Base-by-base conservation (phyloP, 1,139 yeast genomes). In the Torulaspora pretoriensis region DNA sequence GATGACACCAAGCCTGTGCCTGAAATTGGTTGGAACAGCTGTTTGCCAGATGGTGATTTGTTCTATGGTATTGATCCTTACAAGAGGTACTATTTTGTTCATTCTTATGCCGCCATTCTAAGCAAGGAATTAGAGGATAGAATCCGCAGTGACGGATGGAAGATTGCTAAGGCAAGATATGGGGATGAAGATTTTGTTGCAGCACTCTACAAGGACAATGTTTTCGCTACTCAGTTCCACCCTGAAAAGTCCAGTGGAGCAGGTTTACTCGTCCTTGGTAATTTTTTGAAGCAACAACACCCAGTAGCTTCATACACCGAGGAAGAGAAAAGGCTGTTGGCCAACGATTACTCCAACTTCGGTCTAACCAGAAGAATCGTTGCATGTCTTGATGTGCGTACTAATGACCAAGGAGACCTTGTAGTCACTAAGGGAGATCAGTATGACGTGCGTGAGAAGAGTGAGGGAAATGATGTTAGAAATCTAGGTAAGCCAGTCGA, bases 391-490 rank as follows among this genome's bases (percentile, higher is more conserved):
- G 98, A 92, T 63, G 98, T 92, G n/a, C 80, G 98, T 60, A 75
- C 96, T 7, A 92, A 92, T 61, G 98, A 92, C 60, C 73, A 74
- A 32, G 98, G 98, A 29, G 98, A 92, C 61, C 73, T 92, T 55
- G 97, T 92, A 0, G 98, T 92, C 27, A 92, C 98, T 0, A 92
- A 92, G 67, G 98, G 98, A 47, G 98, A 92, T 60, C 98, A 92
- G 64, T 92, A 92, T 63, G 96, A 92, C 66, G 98, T 92, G 2
- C 78, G 98, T 54, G 97, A 89, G 59, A 75, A 82, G 51, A 60
- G 68, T 12, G 64, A 61, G 4, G 70, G 63, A 16, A 73, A 71
- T 13, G 75, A 74, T 42, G 96, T 92, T 12, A 77, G 97, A 65
- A 92, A 92, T 61, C 72, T 92, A 47, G 98, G 98, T 22, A 92